A percentile compares a stretch with the other conserved stretches of the same genome.
Conservation (phyloP, 2,329 filamentous ascomycete genomes). For the Penicillium sp. region DNA sequence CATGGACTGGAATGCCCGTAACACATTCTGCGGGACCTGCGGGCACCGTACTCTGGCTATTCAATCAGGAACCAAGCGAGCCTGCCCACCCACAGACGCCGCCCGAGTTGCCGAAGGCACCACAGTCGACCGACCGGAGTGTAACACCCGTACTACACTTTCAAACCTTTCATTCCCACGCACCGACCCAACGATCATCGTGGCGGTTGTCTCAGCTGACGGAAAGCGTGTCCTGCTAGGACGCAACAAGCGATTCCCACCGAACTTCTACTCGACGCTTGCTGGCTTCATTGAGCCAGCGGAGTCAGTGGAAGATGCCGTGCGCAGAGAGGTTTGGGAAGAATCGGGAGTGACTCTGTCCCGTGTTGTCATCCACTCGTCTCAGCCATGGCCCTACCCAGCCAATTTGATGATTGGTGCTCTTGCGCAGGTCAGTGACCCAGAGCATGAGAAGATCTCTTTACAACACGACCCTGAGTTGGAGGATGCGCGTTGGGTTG, state of each 20-base stretch:
- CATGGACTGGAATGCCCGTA: conserved; percentile 91
- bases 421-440: conserved; percentile 76
- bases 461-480: conserved; percentile 89
- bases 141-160: conserved; percentile 78
- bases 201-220: conserved; percentile 82
- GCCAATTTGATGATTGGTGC: conserved; percentile 85
- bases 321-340: conserved; percentile 82
- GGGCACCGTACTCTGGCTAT: conserved; percentile 71
- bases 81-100: conserved; percentile 48
- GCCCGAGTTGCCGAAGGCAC: conserved; percentile 33
- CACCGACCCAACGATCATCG: conserved; percentile 93
- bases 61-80: conserved; percentile 49
- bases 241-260: conserved; percentile 79
- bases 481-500: conserved; percentile 86
- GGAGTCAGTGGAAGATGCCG: conserved; percentile 82
- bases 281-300: conserved; percentile 84
- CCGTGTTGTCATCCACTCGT: conserved; percentile 77
- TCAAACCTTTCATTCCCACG: conserved; percentile 91
- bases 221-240: conserved; percentile 79
- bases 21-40: conserved; percentile 89
- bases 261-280: conserved; percentile 84
- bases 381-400: conserved; percentile 86
- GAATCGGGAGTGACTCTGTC: conserved; percentile 77
- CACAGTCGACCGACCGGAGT: conserved; percentile 60
- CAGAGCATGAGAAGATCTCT: conserved; percentile 76